Evolutionary conservation across 2,329 filamentous ascomycete genomes (phyloP).

Genomic region (Aspergillus felis): DNA sequence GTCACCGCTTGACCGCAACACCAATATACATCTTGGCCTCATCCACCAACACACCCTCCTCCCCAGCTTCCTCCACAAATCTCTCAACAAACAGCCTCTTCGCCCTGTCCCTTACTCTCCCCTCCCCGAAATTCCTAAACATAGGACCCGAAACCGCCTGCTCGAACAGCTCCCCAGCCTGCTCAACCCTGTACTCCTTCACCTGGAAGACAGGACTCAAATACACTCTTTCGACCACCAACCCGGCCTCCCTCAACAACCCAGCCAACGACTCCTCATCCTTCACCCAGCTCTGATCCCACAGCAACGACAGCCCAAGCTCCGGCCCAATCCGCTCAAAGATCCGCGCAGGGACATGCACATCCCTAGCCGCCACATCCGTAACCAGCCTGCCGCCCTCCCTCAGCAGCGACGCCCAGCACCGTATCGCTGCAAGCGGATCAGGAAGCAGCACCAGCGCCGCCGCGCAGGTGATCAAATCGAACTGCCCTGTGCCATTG

Average conservation of each 20-base stretch:
- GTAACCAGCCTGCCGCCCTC: slow-evolving; percentile 2
- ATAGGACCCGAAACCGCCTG: slow-evolving; percentile 4
- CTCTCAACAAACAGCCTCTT: slow-evolving; percentile 2
- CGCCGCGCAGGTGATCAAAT: slow-evolving; percentile 5
- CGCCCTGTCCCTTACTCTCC: neutral
- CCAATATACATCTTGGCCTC: slow-evolving; percentile 9
- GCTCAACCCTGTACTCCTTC: neutral
- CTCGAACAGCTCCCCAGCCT: neutral
- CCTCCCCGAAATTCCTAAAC: slow-evolving; percentile 2
- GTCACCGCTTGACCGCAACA: neutral
- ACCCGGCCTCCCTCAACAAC: neutral
- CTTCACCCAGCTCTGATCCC: slow-evolving; percentile 7
- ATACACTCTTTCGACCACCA: slow-evolving; percentile 1
- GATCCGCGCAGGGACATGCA: slow-evolving; percentile 2
- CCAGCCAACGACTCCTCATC: neutral
- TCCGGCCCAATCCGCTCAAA: neutral
- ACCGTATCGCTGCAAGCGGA: neutral
- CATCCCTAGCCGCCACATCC: slow-evolving; percentile 4
- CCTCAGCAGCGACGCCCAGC: slow-evolving; percentile 3
- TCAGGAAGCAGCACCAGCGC: slow-evolving; percentile 3
- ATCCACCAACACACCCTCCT: neutral
- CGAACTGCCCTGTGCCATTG: neutral
- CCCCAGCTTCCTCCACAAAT: neutral
- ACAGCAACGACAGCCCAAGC: neutral
- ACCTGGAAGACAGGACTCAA: slow-evolving; percentile 1